Evolutionary conservation across 768 basidiomycete genomes (phyloP), one percentile per base, ranked within the genome.

Genomic region (Trametes elegans): DNA sequence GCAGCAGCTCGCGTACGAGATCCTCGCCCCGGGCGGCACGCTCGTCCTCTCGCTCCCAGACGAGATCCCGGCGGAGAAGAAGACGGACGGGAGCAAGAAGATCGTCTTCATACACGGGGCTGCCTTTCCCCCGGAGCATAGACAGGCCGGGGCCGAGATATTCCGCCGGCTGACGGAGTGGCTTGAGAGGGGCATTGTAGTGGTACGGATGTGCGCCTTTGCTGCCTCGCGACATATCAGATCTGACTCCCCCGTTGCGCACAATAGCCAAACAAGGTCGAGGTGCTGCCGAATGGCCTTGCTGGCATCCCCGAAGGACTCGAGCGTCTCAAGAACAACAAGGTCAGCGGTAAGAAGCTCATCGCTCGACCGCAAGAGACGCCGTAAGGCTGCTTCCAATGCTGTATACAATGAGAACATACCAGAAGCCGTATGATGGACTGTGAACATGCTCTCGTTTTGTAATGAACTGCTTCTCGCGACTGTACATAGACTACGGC

Each of bases 321-420:
- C 26, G 65, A 72, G 40, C 64, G 63, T 55, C 38, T 80, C 61
- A 66, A 64, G 62, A 57, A 61, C 7, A 70, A 73, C 11, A 52
- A 73, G 52, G 67, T 78, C 34, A 77, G 75, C n/a, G 79, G 72
- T 5, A 62, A 54, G 21, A 80, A 80, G 60, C 60, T 79, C 23
- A 67, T 80, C 8, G 72, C 55, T 0, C 73, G 67, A 46, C 77
- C 76, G 23, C 71, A 72, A 53, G 73, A 78, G 43, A 72, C 70
- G n/a, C n/a, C n/a, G n/a, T n/a, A n/a, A 59, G 23, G 40, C 21
- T 16, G 18, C 5, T 9, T 10, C 3, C 8, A 10, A 11, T 8
- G 26, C 6, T 8, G 19, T 27, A 10, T 5, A 23, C 19, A 16
- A 5, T 45, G 27, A 45, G 8, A 19, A 8, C 26, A 5, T 23